Conservation (phyloP, 306 rosid species). For the Cucumis hystrix region DNA sequence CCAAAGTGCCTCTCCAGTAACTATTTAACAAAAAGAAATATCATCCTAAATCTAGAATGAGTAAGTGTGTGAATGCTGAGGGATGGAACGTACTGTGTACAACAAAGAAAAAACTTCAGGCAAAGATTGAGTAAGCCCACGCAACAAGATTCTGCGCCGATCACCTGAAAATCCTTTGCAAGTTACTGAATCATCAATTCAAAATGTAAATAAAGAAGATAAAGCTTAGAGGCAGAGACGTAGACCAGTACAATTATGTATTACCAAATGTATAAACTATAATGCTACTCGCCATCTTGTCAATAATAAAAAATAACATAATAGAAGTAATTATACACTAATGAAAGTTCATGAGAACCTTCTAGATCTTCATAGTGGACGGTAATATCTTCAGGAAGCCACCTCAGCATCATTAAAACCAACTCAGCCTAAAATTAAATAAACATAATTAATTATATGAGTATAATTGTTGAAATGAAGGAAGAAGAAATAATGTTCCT, state of each 20-base stretch:
- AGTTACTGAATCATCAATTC: slow-evolving; percentile 7
- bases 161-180: slow-evolving; percentile 45
- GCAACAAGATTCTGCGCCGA: slow-evolving; percentile 75
- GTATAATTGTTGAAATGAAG: neutral
- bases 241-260: neutral
- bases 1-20: slow-evolving; percentile 71
- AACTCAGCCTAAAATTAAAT: slow-evolving; percentile 68
- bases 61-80: slow-evolving; percentile 10
- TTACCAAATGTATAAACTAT: neutral
- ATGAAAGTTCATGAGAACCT: slow-evolving; percentile 33
- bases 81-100: slow-evolving; percentile 42
- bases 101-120: slow-evolving; percentile 78
- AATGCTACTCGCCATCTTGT: neutral
- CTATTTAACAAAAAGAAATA: slow-evolving; percentile 39
- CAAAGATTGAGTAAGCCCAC: slow-evolving; percentile 76
- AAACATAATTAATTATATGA: neutral
- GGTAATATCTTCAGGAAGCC: slow-evolving; percentile 98
- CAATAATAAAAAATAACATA: neutral
- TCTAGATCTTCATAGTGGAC: slow-evolving; percentile 97
- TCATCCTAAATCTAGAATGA: slow-evolving; percentile 3
- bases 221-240: neutral
- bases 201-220: slow-evolving; percentile 13
- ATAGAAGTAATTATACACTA: neutral
- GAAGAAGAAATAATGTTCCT: slow-evolving; percentile 6
- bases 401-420: slow-evolving; percentile 91